Evolutionary conservation across 768 basidiomycete species (phyloP), one percentile per base, ranked within the genome.

Genomic region (Termitomyces sp.): DNA sequence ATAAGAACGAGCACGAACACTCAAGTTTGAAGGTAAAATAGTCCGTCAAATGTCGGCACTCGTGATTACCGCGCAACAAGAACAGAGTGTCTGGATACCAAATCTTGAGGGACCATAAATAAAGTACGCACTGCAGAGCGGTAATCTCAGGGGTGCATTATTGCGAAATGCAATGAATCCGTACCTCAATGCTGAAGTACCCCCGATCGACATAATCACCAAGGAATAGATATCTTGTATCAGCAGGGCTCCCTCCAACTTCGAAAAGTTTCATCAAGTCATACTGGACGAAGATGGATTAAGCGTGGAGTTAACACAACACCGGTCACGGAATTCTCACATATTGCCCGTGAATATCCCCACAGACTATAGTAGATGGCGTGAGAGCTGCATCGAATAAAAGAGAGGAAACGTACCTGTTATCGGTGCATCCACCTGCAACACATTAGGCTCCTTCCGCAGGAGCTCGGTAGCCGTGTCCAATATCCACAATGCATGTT

Each of bases 21-120:
- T 98, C 96, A 28, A 97, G 87, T 74, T 97, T 98, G 82, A 98
- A 98, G 36, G 95, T 98, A 70, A 97, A 98, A 73, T 98, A 98
- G 68, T 98, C 95, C 22, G 96, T 99, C 70, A 98, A 75, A 76
- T 98, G 97, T 50, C 97, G 87, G 70, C 97, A 99, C 77, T 99
- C 97, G 72, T 99, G 97, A 67, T 99, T 99, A 50, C 97, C 97
- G 51, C 97, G 92, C 36, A 99, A 82, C 41, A 99, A 83, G 80
- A 96, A 98, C 38, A 98, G 79, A 28, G 95, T 97, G 64, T 95
- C 87, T 52, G 97, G 97, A 72, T 98, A 98, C 94, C 96, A 98
- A 71, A 99, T 98, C 79, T 99, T 99, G 71, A 99, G 80, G 2
- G 94, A 84, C 95, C 95, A 99, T 30, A 99, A 81, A 72, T 99